Evolutionary conservation across 116 monocot species (phyloP).

Genomic region (Papilionanthe hybrid): DNA sequence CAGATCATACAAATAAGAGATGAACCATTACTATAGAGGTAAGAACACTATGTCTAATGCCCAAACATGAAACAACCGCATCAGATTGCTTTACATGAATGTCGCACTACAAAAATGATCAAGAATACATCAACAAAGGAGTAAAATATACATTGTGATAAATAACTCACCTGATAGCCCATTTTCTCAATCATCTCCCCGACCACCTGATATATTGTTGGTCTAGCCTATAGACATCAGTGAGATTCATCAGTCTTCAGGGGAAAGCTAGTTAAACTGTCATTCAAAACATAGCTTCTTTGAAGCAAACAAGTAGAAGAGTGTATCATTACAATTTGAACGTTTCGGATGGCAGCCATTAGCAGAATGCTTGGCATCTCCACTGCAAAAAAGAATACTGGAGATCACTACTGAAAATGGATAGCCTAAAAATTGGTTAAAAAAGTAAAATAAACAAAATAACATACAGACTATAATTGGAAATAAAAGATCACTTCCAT

Average conservation of each 20-base stretch:
- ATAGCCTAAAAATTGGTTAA: neutral
- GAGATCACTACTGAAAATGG: conserved; percentile 2
- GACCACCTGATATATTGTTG: conserved; percentile 87
- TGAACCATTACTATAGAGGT: no score
- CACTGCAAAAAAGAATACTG: conserved; percentile 37
- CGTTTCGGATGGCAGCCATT: conserved; percentile 82
- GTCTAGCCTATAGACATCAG: conserved; percentile 56
- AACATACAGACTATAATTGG: conserved; percentile 66
- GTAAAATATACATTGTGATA: neutral
- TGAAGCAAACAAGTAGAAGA: neutral
- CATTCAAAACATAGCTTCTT: neutral
- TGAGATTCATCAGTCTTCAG: neutral
- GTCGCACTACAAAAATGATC: neutral
- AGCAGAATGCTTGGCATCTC: conserved; percentile 81
- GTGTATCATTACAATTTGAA: conserved; percentile 52
- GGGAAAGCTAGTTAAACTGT: neutral
- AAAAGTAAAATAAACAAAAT: neutral
- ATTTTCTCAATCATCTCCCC: conserved; percentile 94
- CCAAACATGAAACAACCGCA: neutral
- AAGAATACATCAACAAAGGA: neutral
- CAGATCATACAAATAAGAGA: neutral
- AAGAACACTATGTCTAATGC: no score
- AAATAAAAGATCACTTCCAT: conserved; percentile 82
- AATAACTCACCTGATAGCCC: conserved; percentile 77
- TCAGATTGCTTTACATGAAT: neutral